Base-by-base conservation (phyloP, 768 basidiomycete species). In the Mycena filopes region DNA sequence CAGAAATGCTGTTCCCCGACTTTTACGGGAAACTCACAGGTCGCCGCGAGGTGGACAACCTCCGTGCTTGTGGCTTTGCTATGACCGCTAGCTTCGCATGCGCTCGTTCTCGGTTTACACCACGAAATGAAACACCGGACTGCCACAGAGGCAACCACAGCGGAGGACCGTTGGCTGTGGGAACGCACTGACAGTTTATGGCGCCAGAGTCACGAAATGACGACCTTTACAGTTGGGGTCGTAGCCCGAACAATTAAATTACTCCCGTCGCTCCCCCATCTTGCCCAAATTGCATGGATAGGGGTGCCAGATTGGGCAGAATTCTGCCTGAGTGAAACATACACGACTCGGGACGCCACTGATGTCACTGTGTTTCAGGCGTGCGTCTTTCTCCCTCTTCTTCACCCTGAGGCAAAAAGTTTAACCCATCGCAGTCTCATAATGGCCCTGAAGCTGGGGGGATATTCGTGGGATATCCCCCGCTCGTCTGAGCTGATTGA, bases 41-140 rank as follows among this genome's bases (percentile, higher is more conserved):
- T 16, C 33, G 38, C 4, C 26, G 20, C 54, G 33, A 43, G 16
- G 31, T 21, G 0, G 55, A 31, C 0, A 40, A 54, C n/a, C 6
- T 65, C 7, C 58, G 59, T 21, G 13, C 50, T 5, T 54, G 55
- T 15, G 53, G 41, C 15, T 60, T 55, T 20, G 45, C 26, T 20
- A 58, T 68, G 31, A 25, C 45, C 8, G 21, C 55, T 23, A 33
- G 46, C 11, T 63, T 63, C 29, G 45, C 51, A 4, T n/a, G 9
- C 28, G 18, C 56, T 69, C 0, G 59, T 54, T 5, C 46, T 69
- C 2, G 47, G 50, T 1, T 31, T 69, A 18, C 20, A 65, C 20
- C 59, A 25, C 40, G 67, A 69, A 43, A 41, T 69, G 26, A 49
- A 62, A 55, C 26, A 58, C 16, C 67, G 63, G 13, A 50, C 29